Base-by-base conservation (phyloP, 306 rosid genomes). In the Pterocarpus macrocarpus region DNA sequence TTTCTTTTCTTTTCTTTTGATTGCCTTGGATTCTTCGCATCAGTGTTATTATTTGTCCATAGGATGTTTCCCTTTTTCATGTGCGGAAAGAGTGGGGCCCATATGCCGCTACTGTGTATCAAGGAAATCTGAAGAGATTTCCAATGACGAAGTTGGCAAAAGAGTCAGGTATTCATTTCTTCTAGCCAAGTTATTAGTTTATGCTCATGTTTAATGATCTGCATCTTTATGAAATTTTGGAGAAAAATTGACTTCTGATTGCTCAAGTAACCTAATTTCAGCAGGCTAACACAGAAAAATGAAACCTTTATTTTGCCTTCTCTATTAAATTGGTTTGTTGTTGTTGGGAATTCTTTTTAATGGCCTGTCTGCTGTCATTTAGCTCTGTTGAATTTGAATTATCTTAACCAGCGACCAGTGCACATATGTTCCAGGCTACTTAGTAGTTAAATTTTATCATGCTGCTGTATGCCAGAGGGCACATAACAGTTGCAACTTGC, bases 11-110 rank as follows among this genome's bases (percentile, higher is more conserved):
- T 49, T 5, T 17, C 9, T 5, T 56, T 57, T 68, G 8, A 52
- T 67, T 73, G 38, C 15, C 58, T 33, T 80, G 77, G 35, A 52
- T 76, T 71, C 74, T 70, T 79, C 39, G 67, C 80, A 49, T 66
- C 35, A 50, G 10, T 47, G 36, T 71, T 53, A 28, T 73, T 78
- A 30, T 82, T 71, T 73, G 67, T 75, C 58, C 63, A 8, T 71
- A 91, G 99, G 91, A 70, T 89, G 91, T 78, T 86, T 86, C 81
- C 94, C 95, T 79, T 83, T 91, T 66, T 90, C 90, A 58, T 85
- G 76, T 61, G 87, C 86, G 77, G 83, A 69, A 80, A 85, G 85
- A 73, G 86, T 83, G 56, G 97, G 90, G 69, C 87, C 92, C 64
- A 79, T 91, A 47, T 95, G 99, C 87, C 52, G 82, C 84, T 84